Evolutionary conservation across 805 yeast species (phyloP), one percentile per base, ranked within the genome.

Genomic region (Barnettozyma sucrosica): DNA sequence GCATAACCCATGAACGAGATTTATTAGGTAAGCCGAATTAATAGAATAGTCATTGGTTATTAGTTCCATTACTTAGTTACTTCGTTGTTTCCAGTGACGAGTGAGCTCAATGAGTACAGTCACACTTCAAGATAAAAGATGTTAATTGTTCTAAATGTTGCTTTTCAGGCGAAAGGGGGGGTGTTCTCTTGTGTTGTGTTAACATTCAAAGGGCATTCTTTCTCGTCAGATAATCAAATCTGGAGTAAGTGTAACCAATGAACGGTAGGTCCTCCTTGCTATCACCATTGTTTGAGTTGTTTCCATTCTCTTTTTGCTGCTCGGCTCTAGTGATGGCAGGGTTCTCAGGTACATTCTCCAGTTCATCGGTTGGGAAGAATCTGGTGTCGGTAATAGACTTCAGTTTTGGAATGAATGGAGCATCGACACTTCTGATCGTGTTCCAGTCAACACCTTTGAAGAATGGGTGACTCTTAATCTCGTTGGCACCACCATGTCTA

Each of bases 321-420:
- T 83, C 83, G 26, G 89, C 89, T 62, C 72, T 75, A 62, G 77
- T 74, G 62, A 77, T 70, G 5, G 83, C 83, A 11, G 96, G 96
- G 41, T 88, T 81, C 59, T 90, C 97, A 2, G 98, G 96, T 44
- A 92, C 89, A 59, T 87, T 88, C 65, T 92, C 97, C 59, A 92
- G 73, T 63, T 92, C 99, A 64, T 92, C 98, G 2, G 96, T 89
- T 37, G 99, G 98, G 89, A 93, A 93, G 72, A 92, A 92, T 57
- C 97, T 76, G 0, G 99, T 93, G 66, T 93, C 99, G 6, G 98
- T 92, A 51, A 92, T 85, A 11, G 95, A 85, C 56, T 89, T 80
- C 62, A 93, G 75, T 62, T 89, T 86, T 7, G 99, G 99, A 21
- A 93, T 87, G 68, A 93, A 93, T 39, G 99, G 99, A 2, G 99